Evolutionary conservation across 73 alveolate genomes (phyloP), one percentile per base, ranked within the genome.

Genomic region (Tetrahymena thermophila): DNA sequence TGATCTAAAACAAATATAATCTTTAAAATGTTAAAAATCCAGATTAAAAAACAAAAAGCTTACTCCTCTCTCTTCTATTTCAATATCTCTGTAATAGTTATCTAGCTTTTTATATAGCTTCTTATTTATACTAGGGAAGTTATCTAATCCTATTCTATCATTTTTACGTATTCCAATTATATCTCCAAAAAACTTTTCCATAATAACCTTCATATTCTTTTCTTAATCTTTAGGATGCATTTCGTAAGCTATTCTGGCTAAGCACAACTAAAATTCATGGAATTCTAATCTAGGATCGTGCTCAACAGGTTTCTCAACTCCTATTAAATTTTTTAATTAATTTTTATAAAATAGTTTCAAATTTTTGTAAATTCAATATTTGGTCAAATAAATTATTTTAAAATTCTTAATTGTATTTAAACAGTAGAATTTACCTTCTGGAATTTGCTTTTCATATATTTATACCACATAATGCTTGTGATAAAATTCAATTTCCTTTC

Each of bases 191-290:
- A 95, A 95, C 37, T 57, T 85, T 35, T 93, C 84, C 31, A 95
- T 34, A 19, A 50, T 85, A 43, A 85, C 34, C 23, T 95, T 94
- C 34, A 95, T 94, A 85, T 95, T 94, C 13, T 50, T 35, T 31
- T 95, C 97, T 43, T 95, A 93, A 43, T 95, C 97, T 89, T 95
- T 95, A 34, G 94, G 94, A 34, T 94, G 95, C 83, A 95, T 31
- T 89, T 95, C 97, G 31, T 43, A 95, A 16, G 97, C 93, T 25
- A 95, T 95, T 95, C 97, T 85, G 35, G 97, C 97, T 34, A 95
- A 40, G 23, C 93, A 43, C 35, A 95, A 85, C 43, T 95, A 35
- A 50, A 95, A 93, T 89, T 95, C 97, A 95, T 95, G 97, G 44
- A 95, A 85, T 35, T 37, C 71, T 6, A 95, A 55, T 44, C 43